Conservation (phyloP, 2,329 filamentous ascomycete genomes). For the Xylariaceae sp. region DNA sequence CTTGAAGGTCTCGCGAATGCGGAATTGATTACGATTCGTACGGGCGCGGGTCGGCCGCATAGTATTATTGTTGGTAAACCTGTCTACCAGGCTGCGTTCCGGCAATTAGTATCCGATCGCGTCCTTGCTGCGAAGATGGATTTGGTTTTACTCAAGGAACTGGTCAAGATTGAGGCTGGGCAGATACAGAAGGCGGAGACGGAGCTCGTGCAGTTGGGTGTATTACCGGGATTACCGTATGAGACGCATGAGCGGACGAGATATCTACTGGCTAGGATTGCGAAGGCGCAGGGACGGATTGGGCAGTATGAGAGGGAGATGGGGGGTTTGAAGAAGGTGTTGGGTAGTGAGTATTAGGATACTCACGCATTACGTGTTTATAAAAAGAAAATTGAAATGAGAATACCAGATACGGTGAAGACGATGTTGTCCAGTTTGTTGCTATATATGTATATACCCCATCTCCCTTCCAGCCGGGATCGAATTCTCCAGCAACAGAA, state of each 20-base stretch:
- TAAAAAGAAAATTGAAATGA: background rate
- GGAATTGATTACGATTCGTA: conserved; percentile 73
- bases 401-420: no score
- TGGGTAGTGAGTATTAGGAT: conserved; percentile 38
- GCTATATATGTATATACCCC: no score
- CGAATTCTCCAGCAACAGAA: no score
- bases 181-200: conserved; percentile 73
- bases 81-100: conserved; percentile 83
- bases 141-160: conserved; percentile 61
- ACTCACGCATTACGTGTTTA: background rate
- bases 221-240: conserved; percentile 62
- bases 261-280: conserved; percentile 70
- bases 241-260: conserved; percentile 62
- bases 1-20: conserved; percentile 77
- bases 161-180: conserved; percentile 66
- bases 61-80: conserved; percentile 76
- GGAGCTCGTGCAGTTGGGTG: conserved; percentile 67
- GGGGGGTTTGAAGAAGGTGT: conserved; percentile 63
- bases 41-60: conserved; percentile 68
- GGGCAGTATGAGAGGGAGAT: conserved; percentile 69
- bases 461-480: no score
- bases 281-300: conserved; percentile 69
- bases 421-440: no score
- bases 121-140: conserved; percentile 71
- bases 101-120: conserved; percentile 61